Evolutionary conservation across 2,329 filamentous ascomycete genomes (phyloP), one percentile per base, ranked within the genome.

Genomic region (Akanthomyces uredinophilus): DNA sequence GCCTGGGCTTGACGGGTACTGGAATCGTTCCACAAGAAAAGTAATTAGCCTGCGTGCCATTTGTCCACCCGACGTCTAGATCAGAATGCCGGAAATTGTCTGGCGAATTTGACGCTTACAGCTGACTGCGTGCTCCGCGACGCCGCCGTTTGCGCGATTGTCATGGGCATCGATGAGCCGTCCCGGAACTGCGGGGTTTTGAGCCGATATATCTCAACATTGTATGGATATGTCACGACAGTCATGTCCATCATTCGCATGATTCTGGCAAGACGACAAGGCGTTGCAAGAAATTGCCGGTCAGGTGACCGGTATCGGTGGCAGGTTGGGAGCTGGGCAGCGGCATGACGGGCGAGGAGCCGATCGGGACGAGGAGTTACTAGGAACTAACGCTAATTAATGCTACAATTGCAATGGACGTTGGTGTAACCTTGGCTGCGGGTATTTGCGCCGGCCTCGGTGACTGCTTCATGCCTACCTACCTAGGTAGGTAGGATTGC

Each of bases 41-140:
- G n/a, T n/a, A n/a, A n/a, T n/a, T n/a, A n/a, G n/a, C n/a, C n/a
- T n/a, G n/a, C n/a, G n/a, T n/a, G n/a, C n/a, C n/a, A n/a, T n/a
- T n/a, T n/a, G n/a, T n/a, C n/a, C n/a, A n/a, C n/a, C n/a, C n/a
- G n/a, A n/a, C n/a, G n/a, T n/a, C n/a, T n/a, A n/a, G n/a, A n/a
- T n/a, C n/a, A n/a, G n/a, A n/a, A n/a, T n/a, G n/a, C n/a, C n/a
- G n/a, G n/a, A n/a, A n/a, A n/a, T n/a, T n/a, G n/a, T n/a, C n/a
- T n/a, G n/a, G n/a, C n/a, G n/a, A n/a, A n/a, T n/a, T n/a, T n/a
- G n/a, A n/a, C n/a, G n/a, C n/a, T n/a, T n/a, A n/a, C n/a, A n/a
- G n/a, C n/a, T 3, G 88, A 83, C 55, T 66, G 70, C 62, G 65
- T n/a, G n/a, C n/a, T n/a, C n/a, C n/a, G 66, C 57, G 70, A 72